A percentile compares a stretch with the other conserved stretches of the same genome.
These are phyloP conservation scores for Apostasia ramifera DNA, from an alignment of 106 monocot species.

Conservation along the genomic window DNA sequence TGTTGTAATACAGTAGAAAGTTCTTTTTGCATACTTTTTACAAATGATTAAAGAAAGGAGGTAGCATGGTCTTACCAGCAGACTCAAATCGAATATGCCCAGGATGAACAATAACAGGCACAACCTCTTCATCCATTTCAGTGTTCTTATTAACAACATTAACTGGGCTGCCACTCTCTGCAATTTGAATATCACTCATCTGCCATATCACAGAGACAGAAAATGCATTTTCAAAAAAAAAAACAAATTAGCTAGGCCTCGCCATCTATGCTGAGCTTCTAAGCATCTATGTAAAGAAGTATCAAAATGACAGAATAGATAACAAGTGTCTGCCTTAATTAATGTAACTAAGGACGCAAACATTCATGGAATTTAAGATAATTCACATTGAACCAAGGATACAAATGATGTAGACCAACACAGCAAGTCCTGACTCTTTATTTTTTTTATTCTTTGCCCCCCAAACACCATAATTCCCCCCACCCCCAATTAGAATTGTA, in stretches of 20 bases:
- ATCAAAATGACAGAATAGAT: no score
- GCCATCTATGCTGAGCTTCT: neutral
- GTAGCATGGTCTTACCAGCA: slow-evolving; percentile 35
- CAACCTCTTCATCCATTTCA: slow-evolving; percentile 29
- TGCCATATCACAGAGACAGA: slow-evolving; percentile 1
- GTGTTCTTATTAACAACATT: slow-evolving; percentile 7
- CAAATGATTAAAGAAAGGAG: neutral
- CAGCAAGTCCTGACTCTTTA: no score
- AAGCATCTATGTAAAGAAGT: no score
- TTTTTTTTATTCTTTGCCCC: no score
- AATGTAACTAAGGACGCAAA: no score
- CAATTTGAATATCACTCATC: neutral
- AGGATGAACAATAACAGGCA: slow-evolving; percentile 67
- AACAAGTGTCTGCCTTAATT: no score
- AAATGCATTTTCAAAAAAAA: neutral
- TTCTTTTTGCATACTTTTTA: neutral
- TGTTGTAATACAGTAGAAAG: no score
- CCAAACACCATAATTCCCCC: no score
- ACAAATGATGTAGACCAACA: no score
- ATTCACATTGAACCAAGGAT: no score
- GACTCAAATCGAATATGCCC: slow-evolving; percentile 89
- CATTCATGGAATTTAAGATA: no score
- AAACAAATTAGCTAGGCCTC: neutral
- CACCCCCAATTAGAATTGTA: no score
- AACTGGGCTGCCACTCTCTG: neutral